Evolutionary conservation across 768 basidiomycete genomes (phyloP).

Genomic region (Chlorophyllum brunneum): DNA sequence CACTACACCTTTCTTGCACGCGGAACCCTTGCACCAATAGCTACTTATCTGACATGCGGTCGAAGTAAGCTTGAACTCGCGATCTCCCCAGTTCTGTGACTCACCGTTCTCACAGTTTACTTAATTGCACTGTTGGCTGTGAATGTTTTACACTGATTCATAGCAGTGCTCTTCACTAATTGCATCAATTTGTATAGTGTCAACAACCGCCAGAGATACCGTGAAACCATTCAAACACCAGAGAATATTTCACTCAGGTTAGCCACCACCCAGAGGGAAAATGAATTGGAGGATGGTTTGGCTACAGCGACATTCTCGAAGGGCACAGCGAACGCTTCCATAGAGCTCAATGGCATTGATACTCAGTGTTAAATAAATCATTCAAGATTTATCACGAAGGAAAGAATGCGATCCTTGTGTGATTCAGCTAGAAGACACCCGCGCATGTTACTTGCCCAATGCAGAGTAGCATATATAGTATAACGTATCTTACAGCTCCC

Average conservation of each 20-base stretch:
- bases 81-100: too few relatives aligned
- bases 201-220: neutral
- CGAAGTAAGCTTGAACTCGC: neutral
- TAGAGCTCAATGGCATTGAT: too few relatives aligned
- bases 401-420: too few relatives aligned
- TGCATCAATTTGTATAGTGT: neutral
- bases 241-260: neutral
- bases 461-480: too few relatives aligned
- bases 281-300: too few relatives aligned
- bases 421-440: too few relatives aligned
- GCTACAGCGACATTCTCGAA: too few relatives aligned
- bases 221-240: constrained; percentile 1
- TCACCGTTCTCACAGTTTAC: constrained; percentile 3
- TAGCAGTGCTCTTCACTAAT: neutral
- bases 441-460: too few relatives aligned
- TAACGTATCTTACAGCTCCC: too few relatives aligned
- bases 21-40: neutral
- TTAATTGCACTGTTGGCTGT: constrained; percentile 1
- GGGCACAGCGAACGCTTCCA: too few relatives aligned
- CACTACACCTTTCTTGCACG: neutral
- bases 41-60: neutral
- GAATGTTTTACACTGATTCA: neutral
- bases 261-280: neutral
- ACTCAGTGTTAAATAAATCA: too few relatives aligned
- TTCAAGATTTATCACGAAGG: too few relatives aligned